Conservation (phyloP, 352 stramenopile species). For the Phytophthora pistaciae region DNA sequence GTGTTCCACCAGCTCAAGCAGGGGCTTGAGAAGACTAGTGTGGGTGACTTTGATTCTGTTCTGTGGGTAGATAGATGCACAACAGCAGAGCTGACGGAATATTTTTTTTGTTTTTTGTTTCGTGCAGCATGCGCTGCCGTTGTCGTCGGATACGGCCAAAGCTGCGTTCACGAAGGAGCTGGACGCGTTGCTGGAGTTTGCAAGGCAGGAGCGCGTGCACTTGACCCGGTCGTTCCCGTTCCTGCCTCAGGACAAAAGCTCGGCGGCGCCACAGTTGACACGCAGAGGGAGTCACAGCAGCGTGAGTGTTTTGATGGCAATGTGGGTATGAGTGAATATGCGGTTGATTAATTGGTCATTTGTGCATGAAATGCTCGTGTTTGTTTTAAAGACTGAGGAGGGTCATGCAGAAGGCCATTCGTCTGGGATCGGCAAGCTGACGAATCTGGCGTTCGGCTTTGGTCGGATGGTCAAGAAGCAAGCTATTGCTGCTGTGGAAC, state of each 20-base stretch:
- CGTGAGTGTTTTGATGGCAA: constrained; percentile 12
- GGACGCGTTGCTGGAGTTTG: constrained; percentile 62
- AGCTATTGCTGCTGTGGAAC: constrained; percentile 82
- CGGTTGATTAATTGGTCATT: neutral
- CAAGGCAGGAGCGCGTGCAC: constrained; percentile 52
- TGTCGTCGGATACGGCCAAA: constrained; percentile 57
- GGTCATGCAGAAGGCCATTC: constrained; percentile 13
- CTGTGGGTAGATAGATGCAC: neutral
- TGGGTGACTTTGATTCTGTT: constrained; percentile 27
- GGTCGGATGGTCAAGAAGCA: constrained; percentile 89
- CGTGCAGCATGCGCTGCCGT: constrained; percentile 63
- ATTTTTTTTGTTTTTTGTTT: neutral
- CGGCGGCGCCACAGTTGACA: constrained; percentile 8
- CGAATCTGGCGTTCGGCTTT: constrained; percentile 84
- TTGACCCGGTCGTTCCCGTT: constrained; percentile 75
- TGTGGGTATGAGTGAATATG: neutral
- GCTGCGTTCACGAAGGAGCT: constrained; percentile 64
- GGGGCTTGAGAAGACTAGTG: constrained; percentile 71
- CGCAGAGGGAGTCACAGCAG: constrained; percentile 20
- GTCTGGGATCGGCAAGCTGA: constrained; percentile 73
- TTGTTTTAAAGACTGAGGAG: constrained; percentile 27
- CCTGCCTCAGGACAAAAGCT: constrained; percentile 42
- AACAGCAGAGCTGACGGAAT: neutral
- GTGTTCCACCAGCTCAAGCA: constrained; percentile 77
- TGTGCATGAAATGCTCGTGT: neutral